Evolutionary conservation across 192 early-diverging fungal genomes (phyloP), one percentile per base, ranked within the genome.

Genomic region (Chytriomyces sp.): DNA sequence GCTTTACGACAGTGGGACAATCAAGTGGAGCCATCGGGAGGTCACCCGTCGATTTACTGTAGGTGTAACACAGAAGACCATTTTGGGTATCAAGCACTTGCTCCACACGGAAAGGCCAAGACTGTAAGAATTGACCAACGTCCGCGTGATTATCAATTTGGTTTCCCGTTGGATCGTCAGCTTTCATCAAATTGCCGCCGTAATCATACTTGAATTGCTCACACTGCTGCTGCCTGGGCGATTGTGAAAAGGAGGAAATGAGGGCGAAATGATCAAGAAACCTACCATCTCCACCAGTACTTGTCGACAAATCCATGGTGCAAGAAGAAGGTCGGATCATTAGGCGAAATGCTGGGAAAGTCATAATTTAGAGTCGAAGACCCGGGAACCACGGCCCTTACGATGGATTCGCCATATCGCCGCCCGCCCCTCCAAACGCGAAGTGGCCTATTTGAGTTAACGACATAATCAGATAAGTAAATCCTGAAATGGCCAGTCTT

Each of bases 241-340:
- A n/a, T n/a, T n/a, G n/a, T n/a, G n/a, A n/a, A n/a, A n/a, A n/a
- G n/a, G n/a, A n/a, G n/a, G n/a, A n/a, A n/a, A n/a, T n/a, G n/a
- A n/a, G n/a, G n/a, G n/a, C n/a, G n/a, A n/a, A n/a, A n/a, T n/a
- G n/a, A n/a, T n/a, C n/a, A n/a, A n/a, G n/a, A n/a, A n/a, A n/a
- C n/a, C n/a, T n/a, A n/a, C 68, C 68, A 70, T 55, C 57, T 52
- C 68, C 68, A 70, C 68, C 68, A 70, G 12, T 52, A 25, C 44
- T 66, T 52, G 31, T 66, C 60, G 38, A 62, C 60, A 26, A 37
- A 38, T 10, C 17, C 60, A 26, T 62, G 60, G 3, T 62, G 60
- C 3, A 62, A 32, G 56, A 54, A 70, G 33, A 70, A 70, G 2
- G 59, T 12, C 19, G 68, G 68, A 33, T 70, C 68, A 37, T 70